Conservation (phyloP, 441 rosid species). For the Sinapis alba region DNA sequence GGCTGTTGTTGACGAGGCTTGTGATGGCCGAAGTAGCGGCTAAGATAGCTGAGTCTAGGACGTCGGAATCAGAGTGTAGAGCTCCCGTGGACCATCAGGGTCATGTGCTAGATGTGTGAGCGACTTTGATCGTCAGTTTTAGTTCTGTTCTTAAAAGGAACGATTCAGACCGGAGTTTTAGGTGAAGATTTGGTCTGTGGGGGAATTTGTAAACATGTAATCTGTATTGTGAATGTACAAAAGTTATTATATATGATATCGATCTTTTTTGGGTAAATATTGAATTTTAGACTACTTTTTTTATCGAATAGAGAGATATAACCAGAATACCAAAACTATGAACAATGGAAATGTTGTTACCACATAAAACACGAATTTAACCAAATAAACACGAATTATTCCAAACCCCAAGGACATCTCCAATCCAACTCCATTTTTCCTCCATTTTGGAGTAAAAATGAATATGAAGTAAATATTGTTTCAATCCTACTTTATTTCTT, state of each 20-base stretch:
- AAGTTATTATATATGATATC: conserved; percentile 5
- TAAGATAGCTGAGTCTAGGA: conserved; percentile 60
- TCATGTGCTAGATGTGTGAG: conserved; percentile 35
- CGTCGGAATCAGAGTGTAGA: conserved; percentile 40
- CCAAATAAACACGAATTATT: too few species aligned
- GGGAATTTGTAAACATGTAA: conserved; percentile 34
- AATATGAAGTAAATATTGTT: too few species aligned
- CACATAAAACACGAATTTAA: background rate
- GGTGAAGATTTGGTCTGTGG: conserved; percentile 24
- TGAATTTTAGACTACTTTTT: background rate
- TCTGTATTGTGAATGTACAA: conserved; percentile 33
- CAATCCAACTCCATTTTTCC: too few species aligned
- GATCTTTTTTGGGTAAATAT: background rate
- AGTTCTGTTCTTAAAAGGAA: conserved; percentile 17
- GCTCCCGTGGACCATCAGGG: conserved; percentile 35
- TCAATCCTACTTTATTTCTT: too few species aligned
- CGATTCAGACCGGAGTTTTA: conserved; percentile 22
- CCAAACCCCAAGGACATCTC: too few species aligned
- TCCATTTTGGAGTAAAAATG: too few species aligned
- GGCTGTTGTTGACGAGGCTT: conserved; percentile 74
- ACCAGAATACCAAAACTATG: background rate
- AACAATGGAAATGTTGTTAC: background rate
- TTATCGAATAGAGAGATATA: background rate
- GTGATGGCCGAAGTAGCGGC: conserved; percentile 78
- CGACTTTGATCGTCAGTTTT: conserved; percentile 29